Evolutionary conservation across 2,329 filamentous ascomycete genomes (phyloP), one percentile per base, ranked within the genome.

Genomic region (Cladosporium cucumerinum): DNA sequence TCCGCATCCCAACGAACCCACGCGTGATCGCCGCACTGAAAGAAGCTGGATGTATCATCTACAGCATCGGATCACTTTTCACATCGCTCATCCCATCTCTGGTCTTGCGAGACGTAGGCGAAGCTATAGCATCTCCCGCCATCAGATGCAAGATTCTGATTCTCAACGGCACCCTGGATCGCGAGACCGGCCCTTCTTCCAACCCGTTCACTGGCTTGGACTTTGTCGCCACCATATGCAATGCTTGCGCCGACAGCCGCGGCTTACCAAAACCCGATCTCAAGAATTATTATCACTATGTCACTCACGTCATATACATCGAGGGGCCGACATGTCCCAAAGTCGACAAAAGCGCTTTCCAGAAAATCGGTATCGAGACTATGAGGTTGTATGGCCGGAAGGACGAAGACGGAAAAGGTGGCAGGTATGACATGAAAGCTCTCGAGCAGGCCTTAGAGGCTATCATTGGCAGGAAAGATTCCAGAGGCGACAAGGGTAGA

Each of bases 21-120:
- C 88, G 92, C 59, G 92, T 94, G 0, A 72, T 96, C 0, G 84
- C 87, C 8, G 87, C 92, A 0, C 76, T 98, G 1, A 79, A 81
- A 18, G 79, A 80, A 1, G 85, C 90, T 0, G 84, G 87, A 64
- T 88, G 87, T 1, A 83, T 97, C 10, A 86, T 98, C 54, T 98
- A 97, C 79, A 93, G 90, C 76, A 96, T 98, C 66, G 95, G 95
- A n/a, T 93, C 89, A 1, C 82, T 98, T 0, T 98, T 96, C 77
- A 98, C 94, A 0, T 94, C 90, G 5, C 86, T 98, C 36, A 84
- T 97, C 1, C 94, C 94, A 0, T 93, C 88, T 18, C 80, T 98
- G 1, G 86, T 98, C 5, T 83, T 97, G 7, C 85, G 87, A 26
- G 91, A 90, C 4, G 87, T 96, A 0, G 92, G 91, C 0, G 82